A percentile compares a stretch with the other conserved stretches of the same genome.
phyloP scores from a whole-genome alignment of 164 flowering plant genomes.

The Dillenia suffruticosa region DNA sequence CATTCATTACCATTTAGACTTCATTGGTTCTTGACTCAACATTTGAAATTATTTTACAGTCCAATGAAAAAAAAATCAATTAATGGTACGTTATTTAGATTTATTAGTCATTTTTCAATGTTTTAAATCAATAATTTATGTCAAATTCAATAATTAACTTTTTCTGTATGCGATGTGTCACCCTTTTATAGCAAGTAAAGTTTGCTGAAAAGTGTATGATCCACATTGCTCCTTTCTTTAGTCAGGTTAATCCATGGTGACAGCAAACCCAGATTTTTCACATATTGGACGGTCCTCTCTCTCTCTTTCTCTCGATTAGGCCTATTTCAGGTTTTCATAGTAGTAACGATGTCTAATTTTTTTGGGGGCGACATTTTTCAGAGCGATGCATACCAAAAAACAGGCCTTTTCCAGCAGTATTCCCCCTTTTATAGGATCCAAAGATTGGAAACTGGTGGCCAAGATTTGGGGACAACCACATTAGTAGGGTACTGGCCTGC shows the following conservation, averaged over 20 bases:
- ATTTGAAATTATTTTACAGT: conserved; percentile 5
- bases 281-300: conserved; percentile 64
- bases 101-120: too few relatives aligned
- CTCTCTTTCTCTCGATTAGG: background rate
- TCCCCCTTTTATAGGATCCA: conserved; percentile 44
- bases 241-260: conserved; percentile 78
- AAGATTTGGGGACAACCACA: conserved; percentile 57
- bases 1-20: conserved; percentile 15
- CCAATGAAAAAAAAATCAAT: background rate
- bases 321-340: too few relatives aligned
- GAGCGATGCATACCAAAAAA: conserved; percentile 89
- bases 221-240: conserved; percentile 9
- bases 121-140: too few relatives aligned
- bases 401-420: conserved; percentile 29
- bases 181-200: background rate
- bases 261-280: conserved; percentile 66
- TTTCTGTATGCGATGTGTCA: too few relatives aligned
- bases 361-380: conserved; percentile 17
- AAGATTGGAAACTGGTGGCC: conserved; percentile 82
- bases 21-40: background rate
- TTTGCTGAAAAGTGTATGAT: too few relatives aligned
- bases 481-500: conserved; percentile 80
- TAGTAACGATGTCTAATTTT: background rate
- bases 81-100: too few relatives aligned
- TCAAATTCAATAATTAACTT: too few relatives aligned